Evolutionary conservation across 2,329 filamentous ascomycete genomes (phyloP).

Genomic region (Coccinonectria pachysandricola): DNA sequence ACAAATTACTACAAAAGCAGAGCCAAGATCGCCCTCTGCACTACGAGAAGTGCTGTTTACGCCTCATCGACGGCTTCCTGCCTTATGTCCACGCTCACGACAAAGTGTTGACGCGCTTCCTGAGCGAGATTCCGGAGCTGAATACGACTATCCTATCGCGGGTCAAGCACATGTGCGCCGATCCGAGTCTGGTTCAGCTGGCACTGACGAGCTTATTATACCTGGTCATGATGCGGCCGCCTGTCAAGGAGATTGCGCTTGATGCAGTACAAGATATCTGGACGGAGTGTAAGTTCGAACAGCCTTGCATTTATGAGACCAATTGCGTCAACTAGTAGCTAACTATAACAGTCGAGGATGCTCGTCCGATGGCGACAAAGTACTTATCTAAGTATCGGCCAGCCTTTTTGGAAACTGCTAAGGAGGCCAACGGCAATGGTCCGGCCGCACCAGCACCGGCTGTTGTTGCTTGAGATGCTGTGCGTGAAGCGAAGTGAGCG

Average conservation of each 20-base stretch:
- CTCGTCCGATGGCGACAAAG: conserved; percentile 50
- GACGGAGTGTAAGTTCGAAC: conserved; percentile 53
- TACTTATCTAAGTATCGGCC: conserved; percentile 53
- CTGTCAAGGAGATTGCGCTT: conserved; percentile 50
- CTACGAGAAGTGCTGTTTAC: conserved; percentile 71
- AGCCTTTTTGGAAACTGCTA: conserved; percentile 31
- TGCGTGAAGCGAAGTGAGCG: conserved; percentile 1
- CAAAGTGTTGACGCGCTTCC: conserved; percentile 78
- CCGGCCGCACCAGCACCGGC: conserved; percentile 17
- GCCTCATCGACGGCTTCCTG: conserved; percentile 78
- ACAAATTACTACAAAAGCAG: conserved; percentile 42
- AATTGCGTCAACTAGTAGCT: too few species aligned
- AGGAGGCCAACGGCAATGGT: conserved; percentile 13
- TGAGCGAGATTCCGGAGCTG: conserved; percentile 82
- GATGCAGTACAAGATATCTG: conserved; percentile 58
- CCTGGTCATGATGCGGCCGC: conserved; percentile 57
- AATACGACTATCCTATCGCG: conserved; percentile 61
- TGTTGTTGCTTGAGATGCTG: conserved; percentile 23
- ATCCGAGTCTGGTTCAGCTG: conserved; percentile 53
- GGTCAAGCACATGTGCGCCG: conserved; percentile 57
- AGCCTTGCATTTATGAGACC: too few species aligned
- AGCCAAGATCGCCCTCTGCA: conserved; percentile 44
- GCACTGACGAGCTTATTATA: conserved; percentile 57
- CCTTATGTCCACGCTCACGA: conserved; percentile 88
- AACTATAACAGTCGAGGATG: conserved; percentile 53